A percentile compares a stretch with the other conserved stretches of the same genome.
phyloP scores from a whole-genome alignment of 176 grass and related monocot species.

The Paspalum vaginatum region DNA sequence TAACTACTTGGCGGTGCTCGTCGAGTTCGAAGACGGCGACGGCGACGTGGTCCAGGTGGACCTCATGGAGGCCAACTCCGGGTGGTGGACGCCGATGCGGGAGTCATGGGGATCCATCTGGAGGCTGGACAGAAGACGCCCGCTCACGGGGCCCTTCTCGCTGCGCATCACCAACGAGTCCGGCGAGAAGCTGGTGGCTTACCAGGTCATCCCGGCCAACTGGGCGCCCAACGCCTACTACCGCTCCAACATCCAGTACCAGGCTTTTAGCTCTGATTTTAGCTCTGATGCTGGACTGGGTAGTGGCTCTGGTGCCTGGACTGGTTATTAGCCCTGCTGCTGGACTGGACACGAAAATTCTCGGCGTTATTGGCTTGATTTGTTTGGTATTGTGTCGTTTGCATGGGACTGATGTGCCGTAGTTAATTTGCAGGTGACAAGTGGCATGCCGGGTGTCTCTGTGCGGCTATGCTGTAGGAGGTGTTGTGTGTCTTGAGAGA shows the following conservation, averaged over 20 bases:
- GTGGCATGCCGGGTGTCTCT: neutral
- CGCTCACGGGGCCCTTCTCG: neutral
- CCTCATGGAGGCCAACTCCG: neutral
- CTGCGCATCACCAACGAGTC: constrained; percentile 5
- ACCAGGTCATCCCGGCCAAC: neutral
- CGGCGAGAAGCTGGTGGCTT: neutral
- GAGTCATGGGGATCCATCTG: constrained; percentile 7
- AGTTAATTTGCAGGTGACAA: neutral
- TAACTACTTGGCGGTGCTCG: neutral
- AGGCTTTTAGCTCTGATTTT: neutral
- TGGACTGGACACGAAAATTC: neutral
- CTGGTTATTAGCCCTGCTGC: neutral
- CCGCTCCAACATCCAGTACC: neutral
- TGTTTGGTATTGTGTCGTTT: neutral
- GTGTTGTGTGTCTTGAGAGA: neutral
- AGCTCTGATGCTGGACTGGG: neutral
- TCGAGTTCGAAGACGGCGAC: neutral
- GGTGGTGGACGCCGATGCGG: neutral
- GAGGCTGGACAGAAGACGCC: neutral
- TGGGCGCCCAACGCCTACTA: neutral
- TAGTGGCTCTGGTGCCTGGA: neutral
- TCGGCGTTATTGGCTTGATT: neutral
- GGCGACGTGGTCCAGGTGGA: neutral
- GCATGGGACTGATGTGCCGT: neutral
- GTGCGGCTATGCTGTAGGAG: neutral